phyloP scores from a whole-genome alignment of 192 early-diverging fungal species.

The Podila horticola region DNA sequence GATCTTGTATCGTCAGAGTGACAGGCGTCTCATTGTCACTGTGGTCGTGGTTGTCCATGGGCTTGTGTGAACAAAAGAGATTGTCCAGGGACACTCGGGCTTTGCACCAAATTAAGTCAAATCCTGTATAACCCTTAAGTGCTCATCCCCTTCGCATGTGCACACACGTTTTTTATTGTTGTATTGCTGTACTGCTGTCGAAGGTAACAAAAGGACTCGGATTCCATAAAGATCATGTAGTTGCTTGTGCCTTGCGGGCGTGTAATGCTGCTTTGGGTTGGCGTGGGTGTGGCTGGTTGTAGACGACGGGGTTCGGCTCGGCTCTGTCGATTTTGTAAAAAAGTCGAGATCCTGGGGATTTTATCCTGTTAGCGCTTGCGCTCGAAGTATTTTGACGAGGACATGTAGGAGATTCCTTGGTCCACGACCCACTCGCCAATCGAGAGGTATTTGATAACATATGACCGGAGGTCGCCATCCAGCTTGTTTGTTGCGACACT shows the following conservation, averaged over 20 bases:
- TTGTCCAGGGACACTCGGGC: too few species aligned
- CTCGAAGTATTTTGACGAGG: conserved; percentile 60
- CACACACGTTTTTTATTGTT: neutral
- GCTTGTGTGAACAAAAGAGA: too few species aligned
- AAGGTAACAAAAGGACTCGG: neutral
- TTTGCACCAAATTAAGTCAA: too few species aligned
- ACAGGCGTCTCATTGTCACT: neutral
- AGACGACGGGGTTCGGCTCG: neutral
- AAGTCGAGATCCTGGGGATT: too few species aligned
- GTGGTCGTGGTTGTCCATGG: neutral
- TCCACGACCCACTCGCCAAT: conserved; percentile 64
- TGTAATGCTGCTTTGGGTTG: too few species aligned
- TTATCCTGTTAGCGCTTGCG: conserved; percentile 20
- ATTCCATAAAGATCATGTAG: neutral
- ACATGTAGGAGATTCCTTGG: conserved; percentile 50
- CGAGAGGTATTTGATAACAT: conserved; percentile 58
- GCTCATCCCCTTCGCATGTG: neutral
- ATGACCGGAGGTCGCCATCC: conserved; percentile 56
- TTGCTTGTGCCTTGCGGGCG: too few species aligned
- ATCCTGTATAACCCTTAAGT: neutral
- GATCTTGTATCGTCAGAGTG: conserved; percentile 31
- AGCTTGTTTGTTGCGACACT: conserved; percentile 57
- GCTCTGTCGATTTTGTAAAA: too few species aligned
- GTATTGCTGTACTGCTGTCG: neutral
- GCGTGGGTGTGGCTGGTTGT: neutral